These are phyloP conservation scores for Cladosporium sp. DNA, from an alignment of 2,329 filamentous ascomycete species.

Conservation along the genomic window DNA sequence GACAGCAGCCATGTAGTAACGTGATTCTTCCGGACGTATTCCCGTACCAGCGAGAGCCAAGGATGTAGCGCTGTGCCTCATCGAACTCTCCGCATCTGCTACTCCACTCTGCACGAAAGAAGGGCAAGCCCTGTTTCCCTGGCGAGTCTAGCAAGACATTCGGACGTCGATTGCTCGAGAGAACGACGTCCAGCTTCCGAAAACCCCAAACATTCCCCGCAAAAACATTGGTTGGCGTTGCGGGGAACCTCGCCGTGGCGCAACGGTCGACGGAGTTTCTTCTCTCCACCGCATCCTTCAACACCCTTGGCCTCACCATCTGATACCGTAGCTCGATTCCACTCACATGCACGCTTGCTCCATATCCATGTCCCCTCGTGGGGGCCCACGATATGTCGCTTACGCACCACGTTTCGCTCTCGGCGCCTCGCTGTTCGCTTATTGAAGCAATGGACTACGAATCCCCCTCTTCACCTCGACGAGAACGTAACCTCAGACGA, in stretches of 20 bases:
- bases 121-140: neutral
- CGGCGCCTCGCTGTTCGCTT: no score
- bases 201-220: conserved; percentile 7
- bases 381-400: no score
- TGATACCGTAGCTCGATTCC: no score
- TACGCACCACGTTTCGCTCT: no score
- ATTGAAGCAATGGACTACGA: no score
- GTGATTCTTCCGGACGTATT: neutral
- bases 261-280: conserved; percentile 4
- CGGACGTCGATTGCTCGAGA: neutral
- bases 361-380: no score
- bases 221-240: no score
- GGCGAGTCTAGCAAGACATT: neutral
- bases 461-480: no score
- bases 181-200: neutral
- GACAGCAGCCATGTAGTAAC: neutral
- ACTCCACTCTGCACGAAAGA: neutral
- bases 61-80: neutral
- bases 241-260: conserved; percentile 11
- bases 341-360: no score
- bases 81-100: conserved; percentile 7
- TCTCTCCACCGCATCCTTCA: conserved; percentile 5
- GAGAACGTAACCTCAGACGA: no score
- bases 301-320: no score
- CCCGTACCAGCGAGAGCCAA: conserved; percentile 5